These are phyloP conservation scores for Aegilops umbellulata DNA, from an alignment of 176 grass and related monocot species.

Conservation along the genomic window DNA sequence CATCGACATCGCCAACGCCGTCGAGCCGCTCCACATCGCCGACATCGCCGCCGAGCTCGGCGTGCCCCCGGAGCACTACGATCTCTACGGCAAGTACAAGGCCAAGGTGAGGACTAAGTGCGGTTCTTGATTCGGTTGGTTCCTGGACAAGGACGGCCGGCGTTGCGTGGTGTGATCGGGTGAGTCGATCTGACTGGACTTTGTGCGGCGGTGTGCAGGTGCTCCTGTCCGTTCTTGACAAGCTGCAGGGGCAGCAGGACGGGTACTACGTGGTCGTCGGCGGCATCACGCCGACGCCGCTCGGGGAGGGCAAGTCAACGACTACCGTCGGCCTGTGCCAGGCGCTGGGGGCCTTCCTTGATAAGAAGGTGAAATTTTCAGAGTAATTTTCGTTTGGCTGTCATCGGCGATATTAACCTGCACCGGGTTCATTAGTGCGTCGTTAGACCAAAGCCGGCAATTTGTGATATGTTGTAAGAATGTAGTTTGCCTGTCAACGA, in stretches of 20 bases:
- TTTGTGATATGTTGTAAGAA: not conserved
- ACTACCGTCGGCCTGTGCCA: constrained; percentile 93
- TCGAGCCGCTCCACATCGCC: constrained; percentile 72
- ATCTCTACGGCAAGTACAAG: constrained; percentile 97
- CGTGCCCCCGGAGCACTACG: constrained; percentile 72
- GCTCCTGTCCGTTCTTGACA: constrained; percentile 62
- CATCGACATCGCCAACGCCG: constrained; percentile 95
- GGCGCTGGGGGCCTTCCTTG: constrained; percentile 87
- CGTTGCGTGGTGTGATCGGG: not conserved
- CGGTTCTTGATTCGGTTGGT: not conserved
- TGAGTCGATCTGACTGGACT: not conserved
- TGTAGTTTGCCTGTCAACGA: not conserved
- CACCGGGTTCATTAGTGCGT: not conserved
- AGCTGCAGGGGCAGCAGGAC: constrained; percentile 66
- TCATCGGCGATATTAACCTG: not conserved
- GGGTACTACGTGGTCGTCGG: constrained; percentile 94
- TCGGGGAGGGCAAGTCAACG: constrained; percentile 93
- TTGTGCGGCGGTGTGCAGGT: constrained; percentile 49
- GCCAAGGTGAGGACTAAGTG: no score
- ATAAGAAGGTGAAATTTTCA: constrained; percentile 64
- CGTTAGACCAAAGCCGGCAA: not conserved
- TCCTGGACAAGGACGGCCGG: no score
- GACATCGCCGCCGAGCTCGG: constrained; percentile 73
- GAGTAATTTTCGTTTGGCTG: not conserved
- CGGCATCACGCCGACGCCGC: constrained; percentile 89